phyloP scores from a whole-genome alignment of 495 filamentous ascomycete species.

The Durotheca rogersii region DNA sequence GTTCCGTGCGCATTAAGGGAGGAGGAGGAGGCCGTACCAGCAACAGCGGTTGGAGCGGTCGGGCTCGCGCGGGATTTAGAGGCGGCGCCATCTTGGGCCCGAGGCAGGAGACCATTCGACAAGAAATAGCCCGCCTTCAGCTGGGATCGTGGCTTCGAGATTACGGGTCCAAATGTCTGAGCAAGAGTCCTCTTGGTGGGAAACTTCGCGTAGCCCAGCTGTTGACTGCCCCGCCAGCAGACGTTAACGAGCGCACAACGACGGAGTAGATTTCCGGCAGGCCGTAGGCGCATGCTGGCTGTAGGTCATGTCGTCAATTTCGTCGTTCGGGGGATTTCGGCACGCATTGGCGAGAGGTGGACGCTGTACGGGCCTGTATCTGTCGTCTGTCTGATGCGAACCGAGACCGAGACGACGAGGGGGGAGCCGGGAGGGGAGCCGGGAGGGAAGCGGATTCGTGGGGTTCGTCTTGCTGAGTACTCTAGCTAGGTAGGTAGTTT shows the following conservation, averaged over 20 bases:
- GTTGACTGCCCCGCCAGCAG: slow-evolving; percentile 35
- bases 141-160: slow-evolving; percentile 15
- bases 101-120: slow-evolving; percentile 41
- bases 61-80: slow-evolving; percentile 16
- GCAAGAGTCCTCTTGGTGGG: slow-evolving; percentile 5
- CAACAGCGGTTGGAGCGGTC: slow-evolving; percentile 1
- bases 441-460: too few species aligned
- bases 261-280: slow-evolving; percentile 33
- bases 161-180: slow-evolving; percentile 7
- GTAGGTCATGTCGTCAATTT: slow-evolving; percentile 33
- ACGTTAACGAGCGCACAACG: slow-evolving; percentile 29
- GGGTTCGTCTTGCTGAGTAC: too few species aligned
- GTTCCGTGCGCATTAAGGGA: too few species aligned
- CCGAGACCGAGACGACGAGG: not conserved
- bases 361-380: not conserved
- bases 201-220: slow-evolving; percentile 10
- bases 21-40: not conserved
- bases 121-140: slow-evolving; percentile 44
- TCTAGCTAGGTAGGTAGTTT: not conserved
- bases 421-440: not conserved
- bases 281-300: slow-evolving; percentile 38
- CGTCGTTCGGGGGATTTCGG: slow-evolving; percentile 1
- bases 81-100: slow-evolving; percentile 11
- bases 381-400: not conserved
- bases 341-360: slow-evolving; percentile 7